Percentiles rank a stretch among this genome's conserved stretches.
Conservation (phyloP, 108 stramenopile species). For the Nannochloropsis oceanica region DNA sequence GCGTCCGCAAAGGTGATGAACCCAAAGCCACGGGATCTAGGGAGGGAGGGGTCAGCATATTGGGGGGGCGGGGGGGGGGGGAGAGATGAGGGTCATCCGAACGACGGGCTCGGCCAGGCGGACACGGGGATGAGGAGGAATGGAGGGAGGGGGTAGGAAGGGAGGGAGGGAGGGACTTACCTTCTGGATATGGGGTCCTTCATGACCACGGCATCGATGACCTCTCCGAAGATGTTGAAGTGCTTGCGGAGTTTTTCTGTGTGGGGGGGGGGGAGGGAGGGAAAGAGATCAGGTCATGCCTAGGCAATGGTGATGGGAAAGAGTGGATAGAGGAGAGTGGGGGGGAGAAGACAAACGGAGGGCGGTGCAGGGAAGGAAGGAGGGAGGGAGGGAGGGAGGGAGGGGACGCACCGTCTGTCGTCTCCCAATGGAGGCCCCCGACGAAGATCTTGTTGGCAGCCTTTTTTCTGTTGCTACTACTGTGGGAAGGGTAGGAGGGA, state of each 20-base stretch:
- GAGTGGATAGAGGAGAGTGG: neutral
- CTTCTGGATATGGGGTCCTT: slow-evolving; percentile 25
- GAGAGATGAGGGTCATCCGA: neutral
- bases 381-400: neutral
- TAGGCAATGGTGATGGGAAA: neutral
- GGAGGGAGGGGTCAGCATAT: neutral
- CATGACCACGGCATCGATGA: slow-evolving; percentile 31
- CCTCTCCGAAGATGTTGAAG: slow-evolving; percentile 13
- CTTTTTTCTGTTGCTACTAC: neutral
- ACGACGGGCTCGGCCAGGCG: neutral
- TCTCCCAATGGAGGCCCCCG: slow-evolving; percentile 41
- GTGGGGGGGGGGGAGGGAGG: neutral
- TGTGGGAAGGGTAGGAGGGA: neutral
- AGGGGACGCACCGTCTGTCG: neutral
- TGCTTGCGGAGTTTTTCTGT: slow-evolving; percentile 9
- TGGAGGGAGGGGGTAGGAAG: too few relatives aligned
- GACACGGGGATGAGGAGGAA: neutral
- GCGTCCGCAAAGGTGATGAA: slow-evolving; percentile 41
- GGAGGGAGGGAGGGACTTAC: too few relatives aligned
- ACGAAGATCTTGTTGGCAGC: slow-evolving; percentile 31
- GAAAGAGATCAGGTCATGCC: neutral
- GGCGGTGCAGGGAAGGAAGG: neutral
- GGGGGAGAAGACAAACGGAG: neutral
- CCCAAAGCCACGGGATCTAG: slow-evolving; percentile 38
- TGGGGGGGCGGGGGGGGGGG: neutral